Conservation (phyloP, 176 grass and related monocot genomes). For the Triticum monococcum region DNA sequence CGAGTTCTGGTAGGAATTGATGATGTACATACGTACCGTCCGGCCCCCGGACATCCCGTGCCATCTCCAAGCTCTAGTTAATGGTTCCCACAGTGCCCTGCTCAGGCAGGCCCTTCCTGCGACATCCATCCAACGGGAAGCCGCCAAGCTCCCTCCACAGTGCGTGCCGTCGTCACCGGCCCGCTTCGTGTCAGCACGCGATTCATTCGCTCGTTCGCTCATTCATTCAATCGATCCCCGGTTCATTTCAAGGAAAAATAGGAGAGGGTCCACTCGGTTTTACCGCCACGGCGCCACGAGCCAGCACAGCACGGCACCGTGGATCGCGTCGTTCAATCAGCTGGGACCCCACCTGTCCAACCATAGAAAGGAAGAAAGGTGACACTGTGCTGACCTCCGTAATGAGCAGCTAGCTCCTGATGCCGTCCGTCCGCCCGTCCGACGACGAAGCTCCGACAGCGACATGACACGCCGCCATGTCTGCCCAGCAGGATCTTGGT, state of each 20-base stretch:
- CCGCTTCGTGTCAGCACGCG: neutral
- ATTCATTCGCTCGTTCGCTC: neutral
- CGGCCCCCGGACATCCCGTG: conserved; percentile 8
- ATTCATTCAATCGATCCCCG: too few relatives aligned
- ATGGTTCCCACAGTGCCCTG: neutral
- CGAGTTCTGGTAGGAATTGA: neutral
- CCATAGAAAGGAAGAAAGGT: neutral
- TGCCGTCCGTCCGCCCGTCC: neutral
- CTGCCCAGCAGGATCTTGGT: neutral
- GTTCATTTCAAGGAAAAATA: neutral
- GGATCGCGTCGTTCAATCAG: too few relatives aligned
- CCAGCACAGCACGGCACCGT: too few relatives aligned
- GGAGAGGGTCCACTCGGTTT: too few relatives aligned
- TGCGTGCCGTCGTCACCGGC: neutral
- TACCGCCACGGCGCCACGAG: too few relatives aligned
- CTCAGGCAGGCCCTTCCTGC: neutral
- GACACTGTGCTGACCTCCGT: neutral
- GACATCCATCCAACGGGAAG: neutral
- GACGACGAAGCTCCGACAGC: neutral
- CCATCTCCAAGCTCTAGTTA: neutral
- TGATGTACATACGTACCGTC: neutral
- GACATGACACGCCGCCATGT: neutral
- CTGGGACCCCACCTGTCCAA: neutral
- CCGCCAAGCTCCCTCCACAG: neutral
- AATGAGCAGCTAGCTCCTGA: conserved; percentile 1